phyloP scores from a whole-genome alignment of 2,329 filamentous ascomycete species.

The Fonsecaea erecta region DNA sequence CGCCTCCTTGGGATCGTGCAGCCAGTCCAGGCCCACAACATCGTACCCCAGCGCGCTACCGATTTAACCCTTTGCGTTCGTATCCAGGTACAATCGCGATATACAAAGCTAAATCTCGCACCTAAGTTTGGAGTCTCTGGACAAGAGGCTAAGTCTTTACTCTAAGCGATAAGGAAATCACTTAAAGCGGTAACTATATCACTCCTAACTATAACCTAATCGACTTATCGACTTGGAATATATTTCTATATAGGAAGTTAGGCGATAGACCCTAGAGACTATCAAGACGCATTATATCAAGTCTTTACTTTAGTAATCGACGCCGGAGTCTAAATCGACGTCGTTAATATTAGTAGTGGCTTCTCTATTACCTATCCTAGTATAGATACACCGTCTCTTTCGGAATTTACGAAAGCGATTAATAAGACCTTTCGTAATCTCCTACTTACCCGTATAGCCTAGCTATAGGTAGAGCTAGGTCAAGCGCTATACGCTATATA shows the following conservation, averaged over 20 bases:
- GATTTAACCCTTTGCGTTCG: too few species aligned
- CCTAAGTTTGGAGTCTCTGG: too few species aligned
- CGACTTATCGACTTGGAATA: too few species aligned
- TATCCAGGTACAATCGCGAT: too few species aligned
- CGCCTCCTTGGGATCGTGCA: slow-evolving; percentile 84
- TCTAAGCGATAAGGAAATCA: too few species aligned
- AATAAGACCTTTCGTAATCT: neutral
- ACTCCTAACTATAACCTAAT: too few species aligned
- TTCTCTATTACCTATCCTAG: neutral
- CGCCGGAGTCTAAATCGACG: neutral
- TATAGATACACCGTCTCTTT: neutral
- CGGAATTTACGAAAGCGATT: neutral
- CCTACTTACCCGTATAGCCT: neutral
- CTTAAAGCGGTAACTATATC: too few species aligned
- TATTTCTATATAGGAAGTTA: too few species aligned
- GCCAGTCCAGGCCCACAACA: slow-evolving; percentile 93
- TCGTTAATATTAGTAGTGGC: slow-evolving; percentile 3
- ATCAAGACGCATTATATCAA: slow-evolving; percentile 1
- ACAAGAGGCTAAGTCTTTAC: too few species aligned
- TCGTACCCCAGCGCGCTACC: slow-evolving; percentile 95
- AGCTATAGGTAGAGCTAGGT: neutral
- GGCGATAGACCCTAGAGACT: neutral
- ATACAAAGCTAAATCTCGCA: too few species aligned
- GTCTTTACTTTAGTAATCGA: neutral
- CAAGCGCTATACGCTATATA: neutral